These are phyloP conservation scores for Epichloe elymi DNA, from an alignment of 2,329 filamentous ascomycete species.

Conservation along the genomic window DNA sequence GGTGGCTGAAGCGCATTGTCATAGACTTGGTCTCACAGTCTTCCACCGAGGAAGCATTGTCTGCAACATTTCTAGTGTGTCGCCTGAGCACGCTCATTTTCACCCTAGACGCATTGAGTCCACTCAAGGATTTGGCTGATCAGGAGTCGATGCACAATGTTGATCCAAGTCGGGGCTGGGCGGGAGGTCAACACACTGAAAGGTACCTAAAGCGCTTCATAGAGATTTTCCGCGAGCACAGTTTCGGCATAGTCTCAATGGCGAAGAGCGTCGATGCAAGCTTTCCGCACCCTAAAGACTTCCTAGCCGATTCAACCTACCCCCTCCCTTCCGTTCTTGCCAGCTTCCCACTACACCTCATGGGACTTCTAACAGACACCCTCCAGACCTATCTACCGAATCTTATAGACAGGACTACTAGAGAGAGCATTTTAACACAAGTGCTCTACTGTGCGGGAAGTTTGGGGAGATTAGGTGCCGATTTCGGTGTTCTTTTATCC, in stretches of 20 bases:
- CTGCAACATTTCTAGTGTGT: conserved; percentile 77
- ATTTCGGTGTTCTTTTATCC: conserved; percentile 83
- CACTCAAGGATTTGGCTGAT: conserved; percentile 77
- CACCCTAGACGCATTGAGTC: conserved; percentile 73
- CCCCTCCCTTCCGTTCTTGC: conserved; percentile 63
- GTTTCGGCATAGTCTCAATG: conserved; percentile 89
- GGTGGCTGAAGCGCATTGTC: conserved; percentile 77
- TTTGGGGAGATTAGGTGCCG: conserved; percentile 75
- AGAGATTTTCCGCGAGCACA: conserved; percentile 95
- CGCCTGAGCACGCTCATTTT: conserved; percentile 65
- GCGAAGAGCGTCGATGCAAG: conserved; percentile 65
- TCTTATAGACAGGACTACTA: conserved; percentile 62
- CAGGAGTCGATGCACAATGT: conserved; percentile 52
- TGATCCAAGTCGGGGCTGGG: conserved; percentile 35
- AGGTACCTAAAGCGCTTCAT: conserved; percentile 90
- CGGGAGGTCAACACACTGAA: conserved; percentile 80
- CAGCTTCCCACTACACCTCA: conserved; percentile 73
- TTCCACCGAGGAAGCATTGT: conserved; percentile 52
- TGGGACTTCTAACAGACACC: conserved; percentile 68
- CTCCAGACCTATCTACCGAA: conserved; percentile 66
- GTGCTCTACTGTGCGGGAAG: conserved; percentile 89
- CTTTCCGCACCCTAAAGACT: conserved; percentile 10
- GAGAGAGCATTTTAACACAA: conserved; percentile 83
- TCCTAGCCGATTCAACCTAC: conserved; percentile 26
- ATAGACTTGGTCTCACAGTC: conserved; percentile 48